phyloP scores from a whole-genome alignment of 164 flowering plant genomes.

The Houttuynia cordata region DNA sequence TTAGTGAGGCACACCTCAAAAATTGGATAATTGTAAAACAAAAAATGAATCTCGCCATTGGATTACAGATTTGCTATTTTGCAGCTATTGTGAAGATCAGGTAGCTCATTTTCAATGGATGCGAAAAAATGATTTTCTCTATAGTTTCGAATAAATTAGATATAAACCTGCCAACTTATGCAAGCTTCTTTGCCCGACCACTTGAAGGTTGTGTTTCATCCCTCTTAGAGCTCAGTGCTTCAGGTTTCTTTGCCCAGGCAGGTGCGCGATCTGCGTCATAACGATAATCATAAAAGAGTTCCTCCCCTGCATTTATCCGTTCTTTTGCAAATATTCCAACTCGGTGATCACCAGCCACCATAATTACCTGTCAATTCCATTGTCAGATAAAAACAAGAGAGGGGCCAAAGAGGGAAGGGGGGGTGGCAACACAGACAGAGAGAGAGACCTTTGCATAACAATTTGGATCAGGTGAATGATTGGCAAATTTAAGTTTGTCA shows the following conservation, averaged over 20 bases:
- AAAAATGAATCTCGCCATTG: not conserved
- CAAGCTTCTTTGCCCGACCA: constrained; percentile 94
- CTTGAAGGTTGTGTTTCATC: constrained; percentile 56
- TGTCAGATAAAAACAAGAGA: not conserved
- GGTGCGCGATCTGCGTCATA: constrained; percentile 97
- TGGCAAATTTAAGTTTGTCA: constrained; percentile 93
- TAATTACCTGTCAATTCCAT: constrained; percentile 58
- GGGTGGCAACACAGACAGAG: constrained; percentile 2
- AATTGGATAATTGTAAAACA: not conserved
- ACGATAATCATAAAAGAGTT: constrained; percentile 91
- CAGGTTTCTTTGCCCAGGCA: constrained; percentile 98
- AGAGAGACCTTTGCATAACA: constrained; percentile 88
- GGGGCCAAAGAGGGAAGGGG: no score
- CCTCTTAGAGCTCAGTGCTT: constrained; percentile 58
- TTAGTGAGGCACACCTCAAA: not conserved
- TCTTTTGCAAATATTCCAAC: constrained; percentile 99
- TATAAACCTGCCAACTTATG: constrained; percentile 17
- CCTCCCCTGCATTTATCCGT: constrained; percentile 79
- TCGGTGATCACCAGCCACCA: constrained; percentile 98
- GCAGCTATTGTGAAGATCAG: not conserved
- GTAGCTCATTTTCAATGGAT: not conserved
- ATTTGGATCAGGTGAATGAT: constrained; percentile 97
- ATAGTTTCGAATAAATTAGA: no score
- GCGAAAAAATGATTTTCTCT: not conserved
- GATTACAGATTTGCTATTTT: not conserved